phyloP scores from a whole-genome alignment of 306 rosid genomes.

The Sophora flavescens region DNA sequence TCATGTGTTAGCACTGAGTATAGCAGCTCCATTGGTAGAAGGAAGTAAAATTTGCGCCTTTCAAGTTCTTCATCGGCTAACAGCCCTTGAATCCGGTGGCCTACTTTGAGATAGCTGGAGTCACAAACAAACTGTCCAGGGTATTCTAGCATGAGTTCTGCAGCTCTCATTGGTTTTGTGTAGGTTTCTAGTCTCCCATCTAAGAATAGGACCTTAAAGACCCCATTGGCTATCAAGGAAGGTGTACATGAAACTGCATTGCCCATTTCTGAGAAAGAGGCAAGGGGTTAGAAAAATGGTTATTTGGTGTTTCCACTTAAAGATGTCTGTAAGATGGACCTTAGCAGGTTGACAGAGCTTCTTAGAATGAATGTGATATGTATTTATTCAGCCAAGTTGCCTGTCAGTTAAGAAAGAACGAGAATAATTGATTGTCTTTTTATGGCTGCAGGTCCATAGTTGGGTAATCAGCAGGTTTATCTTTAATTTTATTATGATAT shows the following conservation, averaged over 20 bases:
- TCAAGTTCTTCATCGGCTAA: conserved; percentile 71
- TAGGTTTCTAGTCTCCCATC: conserved; percentile 70
- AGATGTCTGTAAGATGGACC: conserved; percentile 25
- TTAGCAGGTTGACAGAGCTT: conserved; percentile 29
- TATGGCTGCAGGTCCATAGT: conserved; percentile 40
- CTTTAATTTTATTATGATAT: conserved; percentile 32
- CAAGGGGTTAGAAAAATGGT: background rate
- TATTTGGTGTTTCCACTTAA: background rate
- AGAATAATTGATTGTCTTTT: conserved; percentile 43
- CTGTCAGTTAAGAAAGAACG: conserved; percentile 43
- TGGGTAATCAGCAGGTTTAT: conserved; percentile 54
- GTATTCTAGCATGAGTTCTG: conserved; percentile 72
- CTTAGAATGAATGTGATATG: conserved; percentile 35
- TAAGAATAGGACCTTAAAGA: conserved; percentile 54
- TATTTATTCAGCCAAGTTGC: conserved; percentile 49
- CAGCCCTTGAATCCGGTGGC: conserved; percentile 82
- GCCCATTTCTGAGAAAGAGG: conserved; percentile 60
- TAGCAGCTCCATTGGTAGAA: conserved; percentile 86
- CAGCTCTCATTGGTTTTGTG: conserved; percentile 69
- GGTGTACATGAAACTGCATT: conserved; percentile 81
- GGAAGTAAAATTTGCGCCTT: conserved; percentile 66
- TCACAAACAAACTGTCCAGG: conserved; percentile 80
- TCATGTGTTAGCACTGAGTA: conserved; percentile 86
- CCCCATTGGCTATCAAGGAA: conserved; percentile 55
- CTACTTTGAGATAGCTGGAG: conserved; percentile 71